Conservation (phyloP, 495 filamentous ascomycete genomes). For the Neurospora sp. region DNA sequence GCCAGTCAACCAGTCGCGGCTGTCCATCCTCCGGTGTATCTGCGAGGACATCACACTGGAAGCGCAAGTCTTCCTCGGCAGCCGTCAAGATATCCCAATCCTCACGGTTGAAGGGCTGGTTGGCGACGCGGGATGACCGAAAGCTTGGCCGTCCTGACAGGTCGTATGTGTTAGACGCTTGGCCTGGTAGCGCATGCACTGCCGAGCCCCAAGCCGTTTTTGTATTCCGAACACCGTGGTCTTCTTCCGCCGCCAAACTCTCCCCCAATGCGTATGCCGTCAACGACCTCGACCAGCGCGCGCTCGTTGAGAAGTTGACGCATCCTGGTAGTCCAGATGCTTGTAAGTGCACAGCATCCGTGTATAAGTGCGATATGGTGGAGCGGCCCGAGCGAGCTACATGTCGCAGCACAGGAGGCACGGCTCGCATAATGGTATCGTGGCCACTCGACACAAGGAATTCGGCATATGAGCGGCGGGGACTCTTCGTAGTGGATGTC, state of each 20-base stretch:
- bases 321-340: neutral
- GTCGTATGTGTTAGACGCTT: constrained; percentile 8
- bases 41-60: constrained; percentile 44
- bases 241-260: neutral
- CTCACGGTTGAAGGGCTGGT: constrained; percentile 4
- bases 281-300: neutral
- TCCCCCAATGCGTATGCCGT: neutral
- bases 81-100: constrained; percentile 15
- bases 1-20: constrained; percentile 45
- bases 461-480: constrained; percentile 1
- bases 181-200: neutral
- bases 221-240: neutral
- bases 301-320: neutral
- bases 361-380: neutral
- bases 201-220: neutral
- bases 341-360: neutral
- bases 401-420: constrained; percentile 3
- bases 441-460: neutral
- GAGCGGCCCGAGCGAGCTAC: neutral
- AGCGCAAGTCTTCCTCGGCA: constrained; percentile 12
- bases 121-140: neutral
- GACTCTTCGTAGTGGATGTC: neutral
- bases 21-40: constrained; percentile 11
- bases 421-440: constrained; percentile 10
- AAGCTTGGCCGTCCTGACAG: neutral